phyloP scores from a whole-genome alignment of 2,329 filamentous ascomycete species.

The Apiospora marii region DNA sequence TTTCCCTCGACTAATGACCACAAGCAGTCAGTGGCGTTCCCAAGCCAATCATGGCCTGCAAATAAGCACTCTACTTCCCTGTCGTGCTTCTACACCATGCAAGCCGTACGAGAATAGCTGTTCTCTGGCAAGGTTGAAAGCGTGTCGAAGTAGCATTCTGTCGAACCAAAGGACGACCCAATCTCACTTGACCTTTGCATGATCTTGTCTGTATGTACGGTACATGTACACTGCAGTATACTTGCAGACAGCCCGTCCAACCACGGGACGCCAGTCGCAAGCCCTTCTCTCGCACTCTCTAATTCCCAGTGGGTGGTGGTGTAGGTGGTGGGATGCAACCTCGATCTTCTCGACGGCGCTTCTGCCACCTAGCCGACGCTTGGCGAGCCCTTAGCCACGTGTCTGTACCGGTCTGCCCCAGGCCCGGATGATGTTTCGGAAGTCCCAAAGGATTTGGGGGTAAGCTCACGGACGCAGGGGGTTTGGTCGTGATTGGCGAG shows the following conservation, averaged over 20 bases:
- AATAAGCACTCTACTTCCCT: background rate
- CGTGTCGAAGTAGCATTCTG: background rate
- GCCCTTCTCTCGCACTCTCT: background rate
- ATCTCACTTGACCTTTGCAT: background rate
- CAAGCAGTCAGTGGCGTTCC: background rate
- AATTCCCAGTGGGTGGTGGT: background rate
- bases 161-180: background rate
- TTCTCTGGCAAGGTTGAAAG: background rate
- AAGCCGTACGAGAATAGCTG: background rate
- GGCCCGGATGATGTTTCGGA: background rate
- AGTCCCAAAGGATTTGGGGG: background rate
- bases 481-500: background rate
- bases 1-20: background rate
- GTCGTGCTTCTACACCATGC: background rate
- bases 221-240: too few species aligned
- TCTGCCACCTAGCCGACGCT: background rate
- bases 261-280: background rate
- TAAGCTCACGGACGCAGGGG: background rate
- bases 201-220: background rate
- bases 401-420: background rate
- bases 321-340: background rate
- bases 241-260: background rate
- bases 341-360: background rate
- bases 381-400: conserved; percentile 13
- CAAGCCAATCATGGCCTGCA: background rate